A percentile compares a stretch with the other conserved stretches of the same genome.
Conservation (phyloP, 2,329 filamentous ascomycete genomes). For the Fusarium pininemorale region DNA sequence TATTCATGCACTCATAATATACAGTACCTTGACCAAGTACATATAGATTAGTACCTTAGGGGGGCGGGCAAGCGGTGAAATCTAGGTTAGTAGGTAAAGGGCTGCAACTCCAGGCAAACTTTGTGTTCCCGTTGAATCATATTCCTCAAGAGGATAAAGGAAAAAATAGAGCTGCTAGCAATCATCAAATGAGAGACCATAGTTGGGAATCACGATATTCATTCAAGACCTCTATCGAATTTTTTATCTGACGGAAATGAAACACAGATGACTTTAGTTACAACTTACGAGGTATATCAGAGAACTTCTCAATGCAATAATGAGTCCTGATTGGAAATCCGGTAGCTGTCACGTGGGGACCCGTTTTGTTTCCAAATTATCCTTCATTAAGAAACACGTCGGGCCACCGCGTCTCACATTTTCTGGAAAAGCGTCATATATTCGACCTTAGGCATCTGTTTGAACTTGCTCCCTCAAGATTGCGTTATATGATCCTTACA, state of each 20-base stretch:
- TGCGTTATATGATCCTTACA: background rate
- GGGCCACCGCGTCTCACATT: background rate
- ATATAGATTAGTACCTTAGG: background rate
- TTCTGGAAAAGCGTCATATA: background rate
- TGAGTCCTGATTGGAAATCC: background rate
- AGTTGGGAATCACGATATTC: background rate
- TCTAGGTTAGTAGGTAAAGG: background rate
- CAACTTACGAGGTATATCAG: background rate
- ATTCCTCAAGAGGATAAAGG: background rate
- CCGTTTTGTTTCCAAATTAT: conserved; percentile 8
- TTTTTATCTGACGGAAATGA: background rate
- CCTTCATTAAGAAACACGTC: background rate
- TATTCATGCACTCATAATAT: background rate
- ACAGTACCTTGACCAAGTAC: background rate
- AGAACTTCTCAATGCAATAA: background rate
- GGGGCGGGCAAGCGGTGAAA: background rate
- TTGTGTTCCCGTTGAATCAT: background rate
- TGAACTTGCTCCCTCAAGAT: background rate
- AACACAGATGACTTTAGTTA: background rate
- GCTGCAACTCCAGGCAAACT: background rate
- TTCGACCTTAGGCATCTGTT: background rate
- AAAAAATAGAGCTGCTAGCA: background rate
- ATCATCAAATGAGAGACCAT: background rate
- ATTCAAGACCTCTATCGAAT: background rate
- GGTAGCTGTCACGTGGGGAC: conserved; percentile 30